phyloP scores from a whole-genome alignment of 2,329 filamentous ascomycete genomes.

The Neoascochyta sp. region DNA sequence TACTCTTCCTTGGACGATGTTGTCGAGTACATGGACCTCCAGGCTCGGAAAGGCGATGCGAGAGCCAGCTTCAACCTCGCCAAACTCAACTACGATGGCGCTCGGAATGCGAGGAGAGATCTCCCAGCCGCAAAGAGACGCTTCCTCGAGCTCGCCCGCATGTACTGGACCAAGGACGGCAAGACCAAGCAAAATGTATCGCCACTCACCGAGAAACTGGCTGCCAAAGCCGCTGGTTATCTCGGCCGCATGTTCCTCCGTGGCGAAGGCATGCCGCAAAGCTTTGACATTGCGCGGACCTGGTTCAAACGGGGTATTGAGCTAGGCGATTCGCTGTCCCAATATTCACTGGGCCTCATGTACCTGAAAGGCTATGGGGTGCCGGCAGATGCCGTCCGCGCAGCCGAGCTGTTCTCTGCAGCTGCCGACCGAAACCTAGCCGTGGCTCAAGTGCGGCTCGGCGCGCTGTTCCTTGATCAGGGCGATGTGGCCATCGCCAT shows the following conservation, averaged over 20 bases:
- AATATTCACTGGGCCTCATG: slow-evolving; percentile 81
- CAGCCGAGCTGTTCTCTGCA: slow-evolving; percentile 70
- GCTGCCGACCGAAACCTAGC: slow-evolving; percentile 80
- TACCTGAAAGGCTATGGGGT: slow-evolving; percentile 75
- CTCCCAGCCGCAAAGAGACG: slow-evolving; percentile 72
- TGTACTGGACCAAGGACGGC: slow-evolving; percentile 81
- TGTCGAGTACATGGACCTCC: slow-evolving; percentile 86
- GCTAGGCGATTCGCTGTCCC: slow-evolving; percentile 75
- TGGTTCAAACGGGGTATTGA: slow-evolving; percentile 81
- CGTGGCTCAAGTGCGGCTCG: slow-evolving; percentile 76
- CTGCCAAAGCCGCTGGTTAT: slow-evolving; percentile 79
- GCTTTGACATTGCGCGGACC: slow-evolving; percentile 67
- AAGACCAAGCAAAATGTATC: slow-evolving; percentile 67
- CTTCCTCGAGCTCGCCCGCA: slow-evolving; percentile 73
- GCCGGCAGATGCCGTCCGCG: slow-evolving; percentile 64
- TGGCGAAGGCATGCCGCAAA: slow-evolving; percentile 78
- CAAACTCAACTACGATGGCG: slow-evolving; percentile 83
- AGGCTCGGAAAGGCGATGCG: slow-evolving; percentile 84
- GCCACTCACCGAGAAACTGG: slow-evolving; percentile 69
- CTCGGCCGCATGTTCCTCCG: slow-evolving; percentile 86
- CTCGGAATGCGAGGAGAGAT: slow-evolving; percentile 69
- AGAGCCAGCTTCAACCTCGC: slow-evolving; percentile 84
- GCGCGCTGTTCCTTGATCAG: slow-evolving; percentile 81
- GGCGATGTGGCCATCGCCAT: slow-evolving; percentile 76
- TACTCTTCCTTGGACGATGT: slow-evolving; percentile 89